Evolutionary conservation across 1,284 basidiomycete genomes (phyloP).

Genomic region (Irpex lacteus): DNA sequence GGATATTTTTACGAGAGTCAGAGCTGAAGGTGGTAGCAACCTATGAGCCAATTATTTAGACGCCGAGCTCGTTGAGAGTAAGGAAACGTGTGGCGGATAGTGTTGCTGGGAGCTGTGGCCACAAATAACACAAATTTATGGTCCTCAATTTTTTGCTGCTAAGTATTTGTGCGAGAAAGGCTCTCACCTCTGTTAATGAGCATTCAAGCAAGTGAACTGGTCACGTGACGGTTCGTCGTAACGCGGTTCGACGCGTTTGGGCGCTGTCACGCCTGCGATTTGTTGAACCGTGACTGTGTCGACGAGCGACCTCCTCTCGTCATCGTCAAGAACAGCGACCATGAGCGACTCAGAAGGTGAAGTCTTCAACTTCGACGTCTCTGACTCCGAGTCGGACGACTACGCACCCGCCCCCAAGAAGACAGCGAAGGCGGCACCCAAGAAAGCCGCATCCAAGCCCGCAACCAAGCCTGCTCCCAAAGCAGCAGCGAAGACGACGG

Average conservation of each 20-base stretch:
- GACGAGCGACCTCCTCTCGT: not conserved
- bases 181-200: too few species aligned
- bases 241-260: slow-evolving; percentile 2
- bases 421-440: slow-evolving; percentile 28
- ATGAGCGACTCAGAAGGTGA: slow-evolving; percentile 65
- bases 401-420: slow-evolving; percentile 65
- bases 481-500: slow-evolving; percentile 33
- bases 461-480: slow-evolving; percentile 35
- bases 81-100: not conserved
- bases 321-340: not conserved
- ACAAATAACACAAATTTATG: too few species aligned
- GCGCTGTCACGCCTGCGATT: not conserved
- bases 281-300: not conserved
- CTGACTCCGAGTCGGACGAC: slow-evolving; percentile 60
- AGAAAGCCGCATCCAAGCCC: slow-evolving; percentile 24
- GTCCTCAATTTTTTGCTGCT: too few species aligned
- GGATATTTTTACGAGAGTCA: too few species aligned
- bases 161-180: too few species aligned
- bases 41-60: too few species aligned
- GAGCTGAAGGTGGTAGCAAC: too few species aligned
- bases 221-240: not conserved
- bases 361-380: slow-evolving; percentile 61
- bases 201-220: not conserved
- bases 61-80: not conserved
- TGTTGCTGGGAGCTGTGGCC: too few species aligned